These are phyloP conservation scores for Blumeria graminis DNA, from an alignment of 2,329 filamentous ascomycete genomes.

Conservation along the genomic window DNA sequence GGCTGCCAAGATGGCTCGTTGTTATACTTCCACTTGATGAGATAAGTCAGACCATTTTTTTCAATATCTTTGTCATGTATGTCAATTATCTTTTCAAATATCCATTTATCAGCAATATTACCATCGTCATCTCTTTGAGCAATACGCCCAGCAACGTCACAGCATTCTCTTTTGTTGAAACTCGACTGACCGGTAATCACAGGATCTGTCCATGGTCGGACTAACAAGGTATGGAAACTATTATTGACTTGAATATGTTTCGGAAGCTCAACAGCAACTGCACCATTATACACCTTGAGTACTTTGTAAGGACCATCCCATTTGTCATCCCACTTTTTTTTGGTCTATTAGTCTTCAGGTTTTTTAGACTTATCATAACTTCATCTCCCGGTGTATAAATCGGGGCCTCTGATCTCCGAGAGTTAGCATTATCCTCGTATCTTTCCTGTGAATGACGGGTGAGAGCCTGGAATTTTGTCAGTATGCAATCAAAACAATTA, in stretches of 20 bases:
- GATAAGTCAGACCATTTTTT: neutral
- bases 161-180: neutral
- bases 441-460: neutral
- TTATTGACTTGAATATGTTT: neutral
- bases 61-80: constrained; percentile 32
- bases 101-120: constrained; percentile 1
- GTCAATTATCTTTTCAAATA: constrained; percentile 16
- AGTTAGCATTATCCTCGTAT: neutral
- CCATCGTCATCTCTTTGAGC: neutral
- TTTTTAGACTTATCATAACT: neutral
- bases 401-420: neutral
- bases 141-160: neutral
- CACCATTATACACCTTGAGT: neutral
- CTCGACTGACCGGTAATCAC: neutral
- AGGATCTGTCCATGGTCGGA: neutral
- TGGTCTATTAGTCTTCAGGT: neutral
- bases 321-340: neutral
- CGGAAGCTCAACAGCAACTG: neutral
- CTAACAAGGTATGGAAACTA: neutral
- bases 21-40: neutral
- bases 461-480: neutral
- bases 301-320: constrained; percentile 1
- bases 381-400: neutral
- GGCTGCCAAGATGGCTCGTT: neutral
- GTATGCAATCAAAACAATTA: too few relatives aligned